Percentiles rank a stretch among this genome's conserved stretches.
These are phyloP conservation scores for Erysimum cheiri DNA, from an alignment of 441 rosid genomes.

Conservation along the genomic window DNA sequence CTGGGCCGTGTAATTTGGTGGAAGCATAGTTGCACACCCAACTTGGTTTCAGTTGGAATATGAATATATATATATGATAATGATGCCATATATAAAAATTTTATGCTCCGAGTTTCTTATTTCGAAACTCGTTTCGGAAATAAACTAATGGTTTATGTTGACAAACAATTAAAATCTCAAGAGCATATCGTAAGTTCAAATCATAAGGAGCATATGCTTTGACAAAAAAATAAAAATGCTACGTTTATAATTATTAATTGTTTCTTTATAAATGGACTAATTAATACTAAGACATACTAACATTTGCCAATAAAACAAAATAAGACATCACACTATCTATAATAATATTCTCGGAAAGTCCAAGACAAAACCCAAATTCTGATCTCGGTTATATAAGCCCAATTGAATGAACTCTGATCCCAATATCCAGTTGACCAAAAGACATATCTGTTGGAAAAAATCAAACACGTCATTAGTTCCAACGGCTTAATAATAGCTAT, in stretches of 20 bases:
- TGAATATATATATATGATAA: slow-evolving; percentile 38
- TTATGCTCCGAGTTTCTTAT: slow-evolving; percentile 32
- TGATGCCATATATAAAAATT: slow-evolving; percentile 5
- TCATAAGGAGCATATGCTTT: slow-evolving; percentile 26
- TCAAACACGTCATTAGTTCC: slow-evolving; percentile 14
- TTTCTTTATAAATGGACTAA: neutral
- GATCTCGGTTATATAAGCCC: slow-evolving; percentile 20
- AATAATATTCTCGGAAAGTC: neutral
- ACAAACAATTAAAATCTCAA: slow-evolving; percentile 21
- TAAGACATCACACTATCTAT: slow-evolving; percentile 3
- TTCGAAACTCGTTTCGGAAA: slow-evolving; percentile 33
- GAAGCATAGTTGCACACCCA: slow-evolving; percentile 34
- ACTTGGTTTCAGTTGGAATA: slow-evolving; percentile 39
- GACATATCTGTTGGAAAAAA: neutral
- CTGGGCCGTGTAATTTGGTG: slow-evolving; percentile 41
- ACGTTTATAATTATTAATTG: neutral
- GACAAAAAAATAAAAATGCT: slow-evolving; percentile 18
- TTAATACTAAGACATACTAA: no score
- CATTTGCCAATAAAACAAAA: neutral
- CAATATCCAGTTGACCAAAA: neutral
- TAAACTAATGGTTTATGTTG: slow-evolving; percentile 34
- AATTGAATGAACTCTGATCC: neutral
- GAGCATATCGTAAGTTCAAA: slow-evolving; percentile 21
- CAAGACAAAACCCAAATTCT: slow-evolving; percentile 3
- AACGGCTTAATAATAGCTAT: slow-evolving; percentile 31